Conservation (phyloP, 1,139 yeast species). For the Yamadazyma taylorii region DNA sequence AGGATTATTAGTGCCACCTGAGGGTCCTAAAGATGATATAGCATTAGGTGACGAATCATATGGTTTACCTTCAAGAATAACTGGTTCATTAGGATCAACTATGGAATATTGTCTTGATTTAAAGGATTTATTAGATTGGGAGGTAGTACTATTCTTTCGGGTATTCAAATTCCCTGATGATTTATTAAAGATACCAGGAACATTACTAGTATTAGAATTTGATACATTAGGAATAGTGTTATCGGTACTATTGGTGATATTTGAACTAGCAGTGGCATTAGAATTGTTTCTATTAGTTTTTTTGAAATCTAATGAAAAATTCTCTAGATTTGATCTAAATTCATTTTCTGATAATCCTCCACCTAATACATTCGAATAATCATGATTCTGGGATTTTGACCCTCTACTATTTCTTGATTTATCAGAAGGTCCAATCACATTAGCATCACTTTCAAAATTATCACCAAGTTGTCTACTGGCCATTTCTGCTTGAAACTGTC, state of each 20-base stretch:
- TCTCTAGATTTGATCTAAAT: slow-evolving; percentile 32
- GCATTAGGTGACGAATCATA: slow-evolving; percentile 9
- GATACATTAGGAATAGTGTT: no score
- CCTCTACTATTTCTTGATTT: neutral
- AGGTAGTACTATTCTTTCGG: slow-evolving; percentile 13
- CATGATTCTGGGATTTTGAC: slow-evolving; percentile 22
- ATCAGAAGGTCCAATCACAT: slow-evolving; percentile 1
- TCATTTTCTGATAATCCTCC: slow-evolving; percentile 32
- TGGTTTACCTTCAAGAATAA: slow-evolving; percentile 16
- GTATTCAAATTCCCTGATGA: no score
- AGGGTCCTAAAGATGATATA: no score
- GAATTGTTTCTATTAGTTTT: neutral
- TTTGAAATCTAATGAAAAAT: slow-evolving; percentile 28
- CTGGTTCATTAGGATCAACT: slow-evolving; percentile 18
- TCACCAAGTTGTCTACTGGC: neutral
- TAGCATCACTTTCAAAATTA: slow-evolving; percentile 3
- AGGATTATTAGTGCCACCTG: neutral
- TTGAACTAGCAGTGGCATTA: neutral
- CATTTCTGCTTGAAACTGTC: neutral
- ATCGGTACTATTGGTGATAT: neutral
- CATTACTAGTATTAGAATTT: no score
- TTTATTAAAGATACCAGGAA: neutral
- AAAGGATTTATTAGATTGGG: slow-evolving; percentile 10
- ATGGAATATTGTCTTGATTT: slow-evolving; percentile 18
- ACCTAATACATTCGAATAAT: slow-evolving; percentile 37